Base-by-base conservation (phyloP, 768 basidiomycete genomes). In the Boletus rubroflammeus region DNA sequence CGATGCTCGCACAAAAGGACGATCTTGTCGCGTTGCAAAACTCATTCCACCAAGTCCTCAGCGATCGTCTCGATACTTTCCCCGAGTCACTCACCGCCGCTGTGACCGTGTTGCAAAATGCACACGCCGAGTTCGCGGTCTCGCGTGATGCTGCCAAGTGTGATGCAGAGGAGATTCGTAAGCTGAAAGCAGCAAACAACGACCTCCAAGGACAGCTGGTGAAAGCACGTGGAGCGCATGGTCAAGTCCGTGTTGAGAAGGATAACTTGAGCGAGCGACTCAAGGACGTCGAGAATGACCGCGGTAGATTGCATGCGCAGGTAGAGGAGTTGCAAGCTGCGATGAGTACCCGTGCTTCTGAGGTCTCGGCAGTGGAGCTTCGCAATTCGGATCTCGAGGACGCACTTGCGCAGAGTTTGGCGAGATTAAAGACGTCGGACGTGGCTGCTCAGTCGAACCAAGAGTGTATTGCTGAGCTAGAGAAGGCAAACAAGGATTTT, bases 211-310 rank as follows among this genome's bases (percentile, higher is more conserved):
- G 84, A 32, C 86, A 90, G 62, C 62, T 93, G 11, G 80, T 83
- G 13, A 90, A 89, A 71, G 86, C 90, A 47, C 85, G 88, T 50
- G 81, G 83, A 21, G 82, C 84, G 14, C 85, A 90, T 61, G 88
- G 89, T 0, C 85, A 88, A 64, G 79, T 87, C 6, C 83, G 88
- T 15, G 88, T 88, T 14, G 90, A 93, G 75, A 93, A 91, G 71
- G 90, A 92, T 46, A 73, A 81, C 35, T 67, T 90, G 43, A 70
- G 63, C 21, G 87, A 90, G 58, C 86, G 87, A 57, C 71, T 89
- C 29, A 72, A 67, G 23, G 73, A 74, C 23, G 75, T 75, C 0
- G 90, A 92, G 66, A 74, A 67, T 28, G 89, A 92, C 50, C 81
- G 88, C 21, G 86, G 92, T 21, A 70, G 72, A 5, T 67, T 89